Base-by-base conservation (phyloP, 2,329 filamentous ascomycete genomes). In the Phoma herbarum region DNA sequence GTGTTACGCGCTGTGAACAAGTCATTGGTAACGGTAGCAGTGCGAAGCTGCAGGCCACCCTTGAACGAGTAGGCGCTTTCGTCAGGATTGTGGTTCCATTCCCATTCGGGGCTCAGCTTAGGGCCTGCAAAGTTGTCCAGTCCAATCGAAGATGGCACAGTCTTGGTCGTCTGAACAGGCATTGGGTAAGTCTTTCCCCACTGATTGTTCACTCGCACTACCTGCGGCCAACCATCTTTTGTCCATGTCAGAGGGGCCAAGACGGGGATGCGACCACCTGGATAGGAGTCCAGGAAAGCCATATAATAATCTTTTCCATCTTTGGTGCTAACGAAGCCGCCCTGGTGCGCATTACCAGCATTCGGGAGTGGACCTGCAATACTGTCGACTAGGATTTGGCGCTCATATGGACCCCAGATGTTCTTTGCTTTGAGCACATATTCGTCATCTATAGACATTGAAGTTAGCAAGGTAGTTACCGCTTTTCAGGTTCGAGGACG, bases 81-180 rank as follows among this genome's bases (percentile, higher is more conserved):
- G 54, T 87, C 84, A 0, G 85, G 85, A 68, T 87, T 87, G 63
- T 87, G 85, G 65, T 88, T 88, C 85, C 85, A 88, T 68, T 88
- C 85, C 83, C 83, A 88, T 2, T 80, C 74, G 0, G 78, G 76
- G 7, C 75, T 69, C 0, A 87, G 75, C 0, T 71, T 61, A 0
- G 73, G 65, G 0, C 80, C 82, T 0, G 61, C 47, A 61, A 87
- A 87, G 0, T 58, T 69, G 58, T 87, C 83, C 0, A 77, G 79
- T 16, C 82, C 79, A 0, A 75, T 73, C 33, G 72, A 69, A 4
- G 64, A 52, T 2, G 72, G 67, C 1, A 78, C 70, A 1, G 64
- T 72, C 47, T 75, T 75, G 33, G 39, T 65, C 2, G 69, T 76
- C 2, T 70, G 64, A 0, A 72, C 69, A 1, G 76, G 74, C 7